Evolutionary conservation across 2,329 filamentous ascomycete genomes (phyloP).

Genomic region (Akanthomyces uredinophilus): DNA sequence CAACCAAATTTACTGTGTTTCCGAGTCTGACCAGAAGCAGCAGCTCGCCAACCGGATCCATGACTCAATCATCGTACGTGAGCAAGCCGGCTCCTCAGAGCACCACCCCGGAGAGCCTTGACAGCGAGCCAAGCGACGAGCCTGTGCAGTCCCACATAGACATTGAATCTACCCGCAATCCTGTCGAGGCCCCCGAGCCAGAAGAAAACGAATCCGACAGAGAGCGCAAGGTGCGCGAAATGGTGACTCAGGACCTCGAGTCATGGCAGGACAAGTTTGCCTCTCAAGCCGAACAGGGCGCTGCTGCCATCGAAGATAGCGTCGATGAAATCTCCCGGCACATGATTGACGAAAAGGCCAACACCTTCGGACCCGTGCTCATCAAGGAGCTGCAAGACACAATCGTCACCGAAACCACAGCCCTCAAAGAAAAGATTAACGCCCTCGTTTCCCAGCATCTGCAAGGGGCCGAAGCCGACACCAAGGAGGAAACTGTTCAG

Average conservation of each 20-base stretch:
- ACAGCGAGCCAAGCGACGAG: background rate
- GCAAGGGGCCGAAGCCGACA: slow-evolving; percentile 37
- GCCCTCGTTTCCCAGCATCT: slow-evolving; percentile 55
- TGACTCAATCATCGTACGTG: slow-evolving; percentile 26
- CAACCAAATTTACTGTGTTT: background rate
- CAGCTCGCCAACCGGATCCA: background rate
- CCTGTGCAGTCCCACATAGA: background rate
- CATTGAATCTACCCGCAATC: slow-evolving; percentile 23
- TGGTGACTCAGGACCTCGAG: slow-evolving; percentile 71
- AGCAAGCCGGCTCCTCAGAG: slow-evolving; percentile 31
- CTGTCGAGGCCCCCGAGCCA: slow-evolving; percentile 40
- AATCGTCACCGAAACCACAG: slow-evolving; percentile 56
- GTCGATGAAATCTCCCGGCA: slow-evolving; percentile 52
- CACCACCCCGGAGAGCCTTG: slow-evolving; percentile 18
- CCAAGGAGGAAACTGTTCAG: slow-evolving; percentile 38
- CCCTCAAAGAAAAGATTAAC: slow-evolving; percentile 64
- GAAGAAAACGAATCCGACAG: slow-evolving; percentile 47
- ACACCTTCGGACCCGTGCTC: slow-evolving; percentile 60
- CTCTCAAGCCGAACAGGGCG: slow-evolving; percentile 77
- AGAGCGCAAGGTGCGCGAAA: slow-evolving; percentile 55
- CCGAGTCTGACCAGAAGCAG: background rate
- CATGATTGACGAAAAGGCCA: slow-evolving; percentile 59
- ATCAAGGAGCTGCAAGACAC: slow-evolving; percentile 64
- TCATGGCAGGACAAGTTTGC: slow-evolving; percentile 87
- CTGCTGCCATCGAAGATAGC: slow-evolving; percentile 64